Evolutionary conservation across 2,329 filamentous ascomycete species (phyloP), one percentile per base, ranked within the genome.

Genomic region (Davidsoniella neocaledoniae): DNA sequence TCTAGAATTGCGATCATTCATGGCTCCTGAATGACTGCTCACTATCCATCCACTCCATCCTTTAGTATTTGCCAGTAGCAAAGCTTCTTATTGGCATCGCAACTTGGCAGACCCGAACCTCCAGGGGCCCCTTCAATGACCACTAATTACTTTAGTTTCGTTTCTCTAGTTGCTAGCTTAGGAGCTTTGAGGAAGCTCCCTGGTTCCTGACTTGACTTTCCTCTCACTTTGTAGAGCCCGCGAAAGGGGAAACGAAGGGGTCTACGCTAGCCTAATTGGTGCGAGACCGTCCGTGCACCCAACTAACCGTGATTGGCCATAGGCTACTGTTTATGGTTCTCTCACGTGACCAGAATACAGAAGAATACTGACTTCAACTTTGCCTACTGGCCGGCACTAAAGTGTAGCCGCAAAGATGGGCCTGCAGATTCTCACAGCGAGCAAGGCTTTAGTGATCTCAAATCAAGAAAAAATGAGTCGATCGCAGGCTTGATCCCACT

Each of bases 151-250:
- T 64, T 21, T 62, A 68, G 25, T 65, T 68, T 44, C 64, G 66
- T 58, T 68, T 68, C 53, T 61, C 67, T 5, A 64, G 21, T 23
- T 9, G 72, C 43, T 70, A 33, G 29, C 29, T 33, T 33, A 33
- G 29, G 29, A 33, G 29, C 29, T 33, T 12, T 33, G 8, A 33
- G 29, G 29, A 33, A 49, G 66, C 67, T 43, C 64, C 68, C 49
- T 68, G 69, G 54, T 61, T 70, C 50, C 64, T 68, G 36, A 51
- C 36, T 37, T 47, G 14, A 39, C 19, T 21, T 36, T 46, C 37
- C 42, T 25, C 36, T 42, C n/a, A 51, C 26, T 42, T 51, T 7
- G 10, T 6, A 14, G 19, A 46, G 17, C 25, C 25, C 21, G 23
- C 44, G 29, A 51, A 51, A 51, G 49, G 49, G 49, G 49, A 51